Percentiles rank a stretch among this genome's conserved stretches.
Evolutionary conservation across 108 stramenopile genomes (phyloP).

Genomic region (Pseudonitzschia multiseries): DNA sequence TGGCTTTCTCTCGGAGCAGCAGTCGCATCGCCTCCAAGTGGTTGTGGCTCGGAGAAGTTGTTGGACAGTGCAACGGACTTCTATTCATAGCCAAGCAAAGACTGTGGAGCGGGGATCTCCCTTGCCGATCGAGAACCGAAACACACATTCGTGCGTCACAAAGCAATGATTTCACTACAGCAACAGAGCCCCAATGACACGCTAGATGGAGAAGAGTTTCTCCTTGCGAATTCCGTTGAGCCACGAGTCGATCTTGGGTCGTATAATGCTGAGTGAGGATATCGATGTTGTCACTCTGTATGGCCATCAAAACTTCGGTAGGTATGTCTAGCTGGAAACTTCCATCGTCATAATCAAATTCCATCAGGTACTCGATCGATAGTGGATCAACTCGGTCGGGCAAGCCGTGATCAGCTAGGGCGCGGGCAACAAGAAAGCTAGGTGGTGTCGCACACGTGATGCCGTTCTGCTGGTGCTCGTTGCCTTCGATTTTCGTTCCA

Average conservation of each 20-base stretch:
- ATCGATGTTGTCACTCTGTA: slow-evolving; percentile 54
- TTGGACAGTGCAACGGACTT: not conserved
- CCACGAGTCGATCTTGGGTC: slow-evolving; percentile 32
- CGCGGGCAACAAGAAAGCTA: not conserved
- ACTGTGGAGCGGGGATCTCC: slow-evolving; percentile 14
- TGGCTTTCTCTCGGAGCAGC: not conserved
- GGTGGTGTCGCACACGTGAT: not conserved
- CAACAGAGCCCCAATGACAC: slow-evolving; percentile 45
- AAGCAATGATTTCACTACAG: slow-evolving; percentile 44
- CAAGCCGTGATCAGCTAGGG: slow-evolving; percentile 4
- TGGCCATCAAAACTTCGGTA: slow-evolving; percentile 50
- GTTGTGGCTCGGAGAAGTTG: not conserved
- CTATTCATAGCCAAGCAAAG: slow-evolving; percentile 7
- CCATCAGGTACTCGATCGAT: slow-evolving; percentile 13
- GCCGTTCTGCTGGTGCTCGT: not conserved
- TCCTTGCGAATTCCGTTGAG: slow-evolving; percentile 59
- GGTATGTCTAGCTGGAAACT: not conserved
- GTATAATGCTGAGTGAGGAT: slow-evolving; percentile 36
- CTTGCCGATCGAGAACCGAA: slow-evolving; percentile 2
- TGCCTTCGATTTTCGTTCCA: slow-evolving; percentile 6
- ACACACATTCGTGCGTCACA: slow-evolving; percentile 30
- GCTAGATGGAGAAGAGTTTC: slow-evolving; percentile 68
- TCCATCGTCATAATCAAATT: slow-evolving; percentile 14
- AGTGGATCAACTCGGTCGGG: slow-evolving; percentile 15
- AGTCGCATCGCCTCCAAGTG: slow-evolving; percentile 8